Evolutionary conservation across 768 basidiomycete genomes (phyloP).

Genomic region (Tricholoma flavovirens): DNA sequence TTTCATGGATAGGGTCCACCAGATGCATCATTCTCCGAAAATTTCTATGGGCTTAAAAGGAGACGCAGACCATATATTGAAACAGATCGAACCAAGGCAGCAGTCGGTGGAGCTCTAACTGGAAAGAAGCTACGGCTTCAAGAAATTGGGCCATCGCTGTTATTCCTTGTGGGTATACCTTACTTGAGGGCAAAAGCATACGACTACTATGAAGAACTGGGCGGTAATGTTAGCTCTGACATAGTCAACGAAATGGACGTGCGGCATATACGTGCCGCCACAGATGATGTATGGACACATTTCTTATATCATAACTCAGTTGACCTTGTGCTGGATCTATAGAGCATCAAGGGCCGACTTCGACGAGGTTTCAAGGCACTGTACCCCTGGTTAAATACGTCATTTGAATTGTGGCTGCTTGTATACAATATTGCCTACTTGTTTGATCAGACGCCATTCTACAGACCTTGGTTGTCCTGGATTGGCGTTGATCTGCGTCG

Average conservation of each 20-base stretch:
- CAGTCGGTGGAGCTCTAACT: slow-evolving; percentile 57
- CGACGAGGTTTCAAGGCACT: slow-evolving; percentile 59
- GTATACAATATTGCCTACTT: slow-evolving; percentile 84
- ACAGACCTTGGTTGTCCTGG: slow-evolving; percentile 89
- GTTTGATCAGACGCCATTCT: slow-evolving; percentile 79
- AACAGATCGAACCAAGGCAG: slow-evolving; percentile 59
- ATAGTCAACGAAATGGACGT: slow-evolving; percentile 48
- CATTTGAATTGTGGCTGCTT: slow-evolving; percentile 79
- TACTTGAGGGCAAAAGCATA: slow-evolving; percentile 86
- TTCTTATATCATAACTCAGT: slow-evolving; percentile 2
- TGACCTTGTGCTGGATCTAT: neutral
- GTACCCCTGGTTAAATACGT: slow-evolving; percentile 80
- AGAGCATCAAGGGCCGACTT: slow-evolving; percentile 51
- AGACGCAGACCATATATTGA: slow-evolving; percentile 67
- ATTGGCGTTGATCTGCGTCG: slow-evolving; percentile 80
- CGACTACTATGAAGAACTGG: slow-evolving; percentile 86
- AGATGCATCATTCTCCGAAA: slow-evolving; percentile 94
- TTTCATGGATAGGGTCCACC: neutral
- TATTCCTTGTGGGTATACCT: slow-evolving; percentile 84
- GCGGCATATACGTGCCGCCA: slow-evolving; percentile 39
- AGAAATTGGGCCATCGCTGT: slow-evolving; percentile 72
- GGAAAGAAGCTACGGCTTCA: slow-evolving; percentile 59
- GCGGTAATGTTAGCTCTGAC: slow-evolving; percentile 73
- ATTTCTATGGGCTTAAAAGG: slow-evolving; percentile 91
- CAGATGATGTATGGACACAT: slow-evolving; percentile 43